phyloP scores from a whole-genome alignment of 495 filamentous ascomycete species.

The Astrocystis sublimbata region DNA sequence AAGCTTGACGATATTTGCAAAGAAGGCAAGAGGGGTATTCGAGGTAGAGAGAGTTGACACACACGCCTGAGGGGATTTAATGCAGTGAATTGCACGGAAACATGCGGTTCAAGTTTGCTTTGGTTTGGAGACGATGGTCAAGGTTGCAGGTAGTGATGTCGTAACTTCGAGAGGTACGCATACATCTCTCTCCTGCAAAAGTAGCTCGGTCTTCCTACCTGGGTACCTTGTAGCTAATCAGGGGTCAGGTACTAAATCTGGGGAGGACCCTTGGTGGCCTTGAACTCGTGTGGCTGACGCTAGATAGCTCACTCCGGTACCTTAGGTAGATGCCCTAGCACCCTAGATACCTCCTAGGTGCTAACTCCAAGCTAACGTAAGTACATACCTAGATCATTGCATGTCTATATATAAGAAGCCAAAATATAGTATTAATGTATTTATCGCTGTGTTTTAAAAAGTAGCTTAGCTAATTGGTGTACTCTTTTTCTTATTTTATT shows the following conservation, averaged over 20 bases:
- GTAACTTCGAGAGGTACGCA: slow-evolving; percentile 7
- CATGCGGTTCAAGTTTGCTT: neutral
- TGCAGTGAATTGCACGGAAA: no score
- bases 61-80: neutral
- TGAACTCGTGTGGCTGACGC: neutral
- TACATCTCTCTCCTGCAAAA: neutral
- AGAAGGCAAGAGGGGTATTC: neutral
- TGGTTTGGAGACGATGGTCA: neutral
- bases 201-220: neutral
- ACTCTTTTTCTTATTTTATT: no score
- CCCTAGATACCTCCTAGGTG: no score
- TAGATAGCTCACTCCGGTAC: no score
- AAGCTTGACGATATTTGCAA: neutral
- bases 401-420: no score
- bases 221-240: neutral
- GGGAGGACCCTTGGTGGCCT: neutral
- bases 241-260: no score
- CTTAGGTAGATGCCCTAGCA: no score
- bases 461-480: no score
- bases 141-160: neutral
- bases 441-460: no score
- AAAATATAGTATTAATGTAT: no score
- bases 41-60: neutral
- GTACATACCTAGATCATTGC: no score
- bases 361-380: no score